These are phyloP conservation scores for apple (Malus domestica) DNA, from an alignment of 306 rosid species.

Conservation along the genomic window DNA sequence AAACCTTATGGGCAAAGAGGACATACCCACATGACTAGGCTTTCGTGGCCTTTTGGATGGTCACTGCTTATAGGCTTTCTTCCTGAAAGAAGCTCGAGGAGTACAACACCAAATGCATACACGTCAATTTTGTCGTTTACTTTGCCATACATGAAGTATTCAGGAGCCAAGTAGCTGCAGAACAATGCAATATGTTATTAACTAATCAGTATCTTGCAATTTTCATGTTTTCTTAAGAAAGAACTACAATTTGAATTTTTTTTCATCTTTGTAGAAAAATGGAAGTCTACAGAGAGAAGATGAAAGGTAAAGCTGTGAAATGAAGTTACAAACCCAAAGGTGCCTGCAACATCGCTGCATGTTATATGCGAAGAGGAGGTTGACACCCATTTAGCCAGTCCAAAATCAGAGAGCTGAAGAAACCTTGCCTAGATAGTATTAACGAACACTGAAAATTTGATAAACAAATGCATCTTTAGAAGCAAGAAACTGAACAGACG, in stretches of 20 bases:
- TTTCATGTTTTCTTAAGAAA: background rate
- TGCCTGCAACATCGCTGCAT: constrained; percentile 93
- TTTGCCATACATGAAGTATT: constrained; percentile 94
- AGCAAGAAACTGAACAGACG: background rate
- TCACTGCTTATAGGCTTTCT: constrained; percentile 78
- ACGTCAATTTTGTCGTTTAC: constrained; percentile 87
- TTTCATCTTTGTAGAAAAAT: constrained; percentile 1
- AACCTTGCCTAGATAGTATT: constrained; percentile 11
- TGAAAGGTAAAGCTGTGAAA: background rate
- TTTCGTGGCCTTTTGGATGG: constrained; percentile 80
- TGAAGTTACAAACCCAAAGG: constrained; percentile 73
- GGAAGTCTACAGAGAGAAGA: background rate
- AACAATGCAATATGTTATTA: background rate
- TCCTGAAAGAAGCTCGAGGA: constrained; percentile 93
- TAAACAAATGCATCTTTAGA: background rate
- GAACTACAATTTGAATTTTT: background rate
- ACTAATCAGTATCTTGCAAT: background rate
- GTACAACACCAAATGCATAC: constrained; percentile 87
- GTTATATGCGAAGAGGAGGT: constrained; percentile 65
- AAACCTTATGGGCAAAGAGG: constrained; percentile 3
- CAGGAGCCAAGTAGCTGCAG: constrained; percentile 94
- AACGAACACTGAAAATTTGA: constrained; percentile 6
- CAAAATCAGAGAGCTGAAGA: constrained; percentile 92
- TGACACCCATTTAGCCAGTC: constrained; percentile 87
- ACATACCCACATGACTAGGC: constrained; percentile 98